Conservation (phyloP, 371 early-diverging fungal genomes). For the Mortierella sp. region DNA sequence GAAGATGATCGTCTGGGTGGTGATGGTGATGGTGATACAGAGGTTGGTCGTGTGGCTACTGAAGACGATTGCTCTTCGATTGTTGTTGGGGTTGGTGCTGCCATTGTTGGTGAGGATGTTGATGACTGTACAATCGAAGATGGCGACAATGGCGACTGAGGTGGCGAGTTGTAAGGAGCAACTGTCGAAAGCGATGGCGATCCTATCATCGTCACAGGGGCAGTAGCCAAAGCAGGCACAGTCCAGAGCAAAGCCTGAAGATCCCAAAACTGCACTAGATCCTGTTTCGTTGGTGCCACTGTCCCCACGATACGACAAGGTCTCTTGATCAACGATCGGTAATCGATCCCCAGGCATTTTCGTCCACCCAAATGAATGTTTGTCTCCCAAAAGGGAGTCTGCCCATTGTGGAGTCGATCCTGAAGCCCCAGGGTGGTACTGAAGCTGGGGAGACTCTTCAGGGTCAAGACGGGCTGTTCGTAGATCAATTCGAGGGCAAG, state of each 20-base stretch:
- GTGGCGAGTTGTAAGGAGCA: background rate
- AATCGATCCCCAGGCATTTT: slow-evolving; percentile 34
- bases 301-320: slow-evolving; percentile 42
- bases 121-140: background rate
- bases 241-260: slow-evolving; percentile 35
- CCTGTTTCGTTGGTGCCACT: slow-evolving; percentile 18
- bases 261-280: slow-evolving; percentile 47
- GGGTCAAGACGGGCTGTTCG: slow-evolving; percentile 30
- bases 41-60: background rate
- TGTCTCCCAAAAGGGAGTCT: slow-evolving; percentile 34
- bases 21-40: background rate
- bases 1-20: background rate
- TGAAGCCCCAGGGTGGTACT: slow-evolving; percentile 25
- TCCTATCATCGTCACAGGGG: background rate
- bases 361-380: background rate
- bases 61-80: background rate
- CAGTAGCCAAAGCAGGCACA: slow-evolving; percentile 21
- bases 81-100: background rate
- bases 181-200: background rate
- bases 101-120: background rate
- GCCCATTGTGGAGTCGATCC: slow-evolving; percentile 29
- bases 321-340: slow-evolving; percentile 40
- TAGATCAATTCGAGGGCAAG: slow-evolving; percentile 42
- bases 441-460: slow-evolving; percentile 16
- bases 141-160: slow-evolving; percentile 11